These are phyloP conservation scores for Ambrosia hybrid DNA, from an alignment of 140 eudicot genomes.

Conservation along the genomic window DNA sequence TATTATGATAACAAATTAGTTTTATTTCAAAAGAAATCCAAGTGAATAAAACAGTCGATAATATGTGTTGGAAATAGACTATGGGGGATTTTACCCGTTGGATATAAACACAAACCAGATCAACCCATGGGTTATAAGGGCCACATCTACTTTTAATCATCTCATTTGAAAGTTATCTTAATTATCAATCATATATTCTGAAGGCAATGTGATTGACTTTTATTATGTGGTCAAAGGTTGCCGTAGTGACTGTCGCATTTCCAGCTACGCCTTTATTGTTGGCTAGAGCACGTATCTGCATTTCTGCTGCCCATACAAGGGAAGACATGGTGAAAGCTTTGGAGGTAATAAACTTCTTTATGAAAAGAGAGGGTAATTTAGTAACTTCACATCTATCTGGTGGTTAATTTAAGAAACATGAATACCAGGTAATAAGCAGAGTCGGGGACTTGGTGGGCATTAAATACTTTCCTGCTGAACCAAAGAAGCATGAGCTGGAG, in stretches of 20 bases:
- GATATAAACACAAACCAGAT: too few relatives aligned
- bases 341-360: slow-evolving; percentile 49
- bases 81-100: too few relatives aligned
- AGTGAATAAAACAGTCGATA: too few relatives aligned
- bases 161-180: too few relatives aligned
- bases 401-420: background rate
- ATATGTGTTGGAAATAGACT: too few relatives aligned
- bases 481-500: slow-evolving; percentile 69
- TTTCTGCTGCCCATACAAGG: slow-evolving; percentile 94
- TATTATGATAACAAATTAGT: too few relatives aligned
- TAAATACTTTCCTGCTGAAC: slow-evolving; percentile 92
- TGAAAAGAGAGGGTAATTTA: background rate
- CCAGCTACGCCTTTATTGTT: slow-evolving; percentile 91
- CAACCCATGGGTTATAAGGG: too few relatives aligned
- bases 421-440: slow-evolving; percentile 67
- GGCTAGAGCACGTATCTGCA: slow-evolving; percentile 93
- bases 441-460: slow-evolving; percentile 92
- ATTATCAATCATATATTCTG: background rate
- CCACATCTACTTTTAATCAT: too few relatives aligned
- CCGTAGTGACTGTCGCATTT: slow-evolving; percentile 88
- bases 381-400: background rate
- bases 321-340: slow-evolving; percentile 91
- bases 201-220: slow-evolving; percentile 8
- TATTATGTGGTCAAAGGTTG: slow-evolving; percentile 38
- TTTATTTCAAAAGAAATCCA: too few relatives aligned